Conservation (phyloP, 805 yeast species). For the Saturnispora silvae region DNA sequence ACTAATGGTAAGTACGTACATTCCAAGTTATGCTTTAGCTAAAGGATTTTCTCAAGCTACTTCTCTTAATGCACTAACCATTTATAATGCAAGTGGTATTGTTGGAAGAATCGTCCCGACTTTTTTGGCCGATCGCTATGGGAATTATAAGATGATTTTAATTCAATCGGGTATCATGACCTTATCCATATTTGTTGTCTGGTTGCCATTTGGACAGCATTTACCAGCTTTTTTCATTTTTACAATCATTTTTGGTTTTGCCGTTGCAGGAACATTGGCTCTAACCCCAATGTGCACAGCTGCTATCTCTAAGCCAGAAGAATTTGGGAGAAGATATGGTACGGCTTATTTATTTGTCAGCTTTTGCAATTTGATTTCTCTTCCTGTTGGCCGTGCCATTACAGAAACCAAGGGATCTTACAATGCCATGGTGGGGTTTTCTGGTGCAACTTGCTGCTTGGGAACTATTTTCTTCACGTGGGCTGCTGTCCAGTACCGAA, state of each 20-base stretch:
- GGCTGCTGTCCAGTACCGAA: background rate
- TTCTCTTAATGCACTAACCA: constrained; percentile 34
- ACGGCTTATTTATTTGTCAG: constrained; percentile 45
- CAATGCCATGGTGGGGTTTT: constrained; percentile 24
- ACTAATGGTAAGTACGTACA: constrained; percentile 41
- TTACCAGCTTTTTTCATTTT: constrained; percentile 38
- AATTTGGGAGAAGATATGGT: constrained; percentile 65
- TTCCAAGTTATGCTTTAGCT: constrained; percentile 45
- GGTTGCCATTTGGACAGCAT: constrained; percentile 54
- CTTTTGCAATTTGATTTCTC: constrained; percentile 35
- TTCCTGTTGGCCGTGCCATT: constrained; percentile 34
- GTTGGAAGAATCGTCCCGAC: constrained; percentile 39
- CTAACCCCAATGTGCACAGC: constrained; percentile 61
- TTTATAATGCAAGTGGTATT: constrained; percentile 34
- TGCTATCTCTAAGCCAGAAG: constrained; percentile 46
- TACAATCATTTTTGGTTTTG: constrained; percentile 39
- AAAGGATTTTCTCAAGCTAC: constrained; percentile 35
- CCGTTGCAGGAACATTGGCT: constrained; percentile 42
- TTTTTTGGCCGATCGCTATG: constrained; percentile 33
- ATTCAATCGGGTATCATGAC: constrained; percentile 30
- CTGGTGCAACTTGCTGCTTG: constrained; percentile 22
- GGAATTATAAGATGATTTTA: constrained; percentile 34
- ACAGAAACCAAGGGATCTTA: constrained; percentile 24
- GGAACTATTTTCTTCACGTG: constrained; percentile 16
- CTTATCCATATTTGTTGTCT: constrained; percentile 36